A percentile compares a stretch with the other conserved stretches of the same genome.
Conservation (phyloP, 140 eudicot species). For the Oenanthe javanica region DNA sequence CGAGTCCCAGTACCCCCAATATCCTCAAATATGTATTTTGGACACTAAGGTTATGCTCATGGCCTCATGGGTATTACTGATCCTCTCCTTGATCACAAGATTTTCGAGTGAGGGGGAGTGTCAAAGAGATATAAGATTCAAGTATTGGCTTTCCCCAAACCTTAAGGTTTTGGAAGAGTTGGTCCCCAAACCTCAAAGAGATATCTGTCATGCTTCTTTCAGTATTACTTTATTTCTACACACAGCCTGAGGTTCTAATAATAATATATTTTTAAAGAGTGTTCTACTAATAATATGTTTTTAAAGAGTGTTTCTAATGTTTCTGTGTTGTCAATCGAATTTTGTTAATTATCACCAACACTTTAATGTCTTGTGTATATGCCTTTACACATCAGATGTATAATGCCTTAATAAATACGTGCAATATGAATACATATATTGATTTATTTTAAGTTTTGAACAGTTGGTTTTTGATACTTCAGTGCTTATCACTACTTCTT, state of each 20-base stretch:
- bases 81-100: neutral
- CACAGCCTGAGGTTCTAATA: neutral
- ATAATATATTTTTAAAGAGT: too few relatives aligned
- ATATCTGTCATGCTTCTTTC: neutral
- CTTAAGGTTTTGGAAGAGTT: neutral
- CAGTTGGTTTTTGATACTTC: conserved; percentile 13
- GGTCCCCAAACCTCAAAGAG: neutral
- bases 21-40: neutral
- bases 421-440: neutral
- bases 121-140: neutral
- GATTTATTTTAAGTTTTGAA: neutral
- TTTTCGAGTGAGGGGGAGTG: neutral
- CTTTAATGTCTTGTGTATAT: neutral
- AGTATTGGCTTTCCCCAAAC: neutral
- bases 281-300: neutral
- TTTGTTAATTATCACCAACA: neutral
- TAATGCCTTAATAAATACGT: neutral
- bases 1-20: neutral
- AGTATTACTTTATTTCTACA: neutral
- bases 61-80: neutral
- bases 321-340: neutral
- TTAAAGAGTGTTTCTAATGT: neutral
- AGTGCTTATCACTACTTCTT: conserved; percentile 82
- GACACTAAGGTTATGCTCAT: neutral
- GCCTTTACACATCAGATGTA: neutral